Conservation (phyloP, 2,329 filamentous ascomycete species). For the Calonectria ilicicola region DNA sequence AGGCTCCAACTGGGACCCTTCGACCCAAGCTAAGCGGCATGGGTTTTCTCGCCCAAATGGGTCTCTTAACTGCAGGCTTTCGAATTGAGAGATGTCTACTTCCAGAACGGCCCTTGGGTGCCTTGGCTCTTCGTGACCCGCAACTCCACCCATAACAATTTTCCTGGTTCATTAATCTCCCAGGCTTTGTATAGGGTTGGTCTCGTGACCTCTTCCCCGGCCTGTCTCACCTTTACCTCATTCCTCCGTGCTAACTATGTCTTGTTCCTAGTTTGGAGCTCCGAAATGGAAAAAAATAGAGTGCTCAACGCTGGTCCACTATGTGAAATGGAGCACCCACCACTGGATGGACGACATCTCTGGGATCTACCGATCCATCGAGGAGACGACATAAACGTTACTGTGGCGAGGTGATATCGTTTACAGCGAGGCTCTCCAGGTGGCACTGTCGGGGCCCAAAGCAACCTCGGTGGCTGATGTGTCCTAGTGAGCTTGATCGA, state of each 20-base stretch:
- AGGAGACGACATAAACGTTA: not conserved
- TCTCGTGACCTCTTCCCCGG: not conserved
- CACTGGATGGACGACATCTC: not conserved
- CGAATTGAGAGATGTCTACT: not conserved
- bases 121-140: not conserved
- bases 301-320: not conserved
- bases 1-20: not conserved
- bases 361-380: not conserved
- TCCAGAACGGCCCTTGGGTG: slow-evolving; percentile 16
- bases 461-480: not conserved
- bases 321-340: not conserved
- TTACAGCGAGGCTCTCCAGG: not conserved
- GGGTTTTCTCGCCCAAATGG: not conserved
- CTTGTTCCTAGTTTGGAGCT: not conserved
- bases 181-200: not conserved
- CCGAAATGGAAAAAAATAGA: not conserved
- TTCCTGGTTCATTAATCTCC: not conserved
- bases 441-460: not conserved
- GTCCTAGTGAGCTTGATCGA: not conserved
- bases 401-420: not conserved
- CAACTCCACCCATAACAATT: not conserved
- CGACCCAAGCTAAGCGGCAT: not conserved
- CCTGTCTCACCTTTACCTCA: not conserved
- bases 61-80: not conserved
- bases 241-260: not conserved